Percentiles rank a stretch among this genome's conserved stretches.
Evolutionary conservation across 1,139 yeast genomes (phyloP).

Genomic region (Magnusiomyces tetraspermus): DNA sequence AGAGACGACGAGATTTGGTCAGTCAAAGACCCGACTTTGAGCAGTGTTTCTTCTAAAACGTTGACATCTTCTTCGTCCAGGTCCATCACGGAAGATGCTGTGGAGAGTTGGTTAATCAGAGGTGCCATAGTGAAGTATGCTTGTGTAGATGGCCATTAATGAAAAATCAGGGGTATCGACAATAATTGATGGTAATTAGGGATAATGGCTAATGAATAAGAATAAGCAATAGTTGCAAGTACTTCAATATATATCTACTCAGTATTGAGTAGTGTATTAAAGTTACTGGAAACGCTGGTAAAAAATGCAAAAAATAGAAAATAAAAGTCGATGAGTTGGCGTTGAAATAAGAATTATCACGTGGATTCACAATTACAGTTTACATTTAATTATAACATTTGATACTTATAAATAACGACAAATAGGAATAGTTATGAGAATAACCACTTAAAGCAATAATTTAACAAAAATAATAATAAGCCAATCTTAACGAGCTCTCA

Average conservation of each 20-base stretch:
- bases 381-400: not conserved
- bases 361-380: not conserved
- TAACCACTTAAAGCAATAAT: too few species aligned
- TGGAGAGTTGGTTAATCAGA: not conserved
- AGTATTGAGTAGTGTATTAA: too few species aligned
- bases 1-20: slow-evolving; percentile 49
- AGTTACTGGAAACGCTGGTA: too few species aligned
- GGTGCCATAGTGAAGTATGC: not conserved
- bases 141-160: not conserved
- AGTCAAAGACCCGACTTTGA: slow-evolving; percentile 50
- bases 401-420: too few species aligned
- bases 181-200: not conserved
- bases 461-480: not conserved
- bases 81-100: slow-evolving; percentile 4
- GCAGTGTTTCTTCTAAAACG: slow-evolving; percentile 65
- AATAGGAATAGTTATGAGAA: too few species aligned
- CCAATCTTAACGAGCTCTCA: slow-evolving; percentile 2
- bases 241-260: not conserved
- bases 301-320: too few species aligned
- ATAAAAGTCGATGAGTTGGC: not conserved
- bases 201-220: not conserved
- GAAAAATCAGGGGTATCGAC: too few species aligned
- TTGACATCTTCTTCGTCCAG: slow-evolving; percentile 76
- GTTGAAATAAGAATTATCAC: not conserved
- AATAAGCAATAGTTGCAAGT: not conserved